Percentiles rank a stretch among this genome's conserved stretches.
Evolutionary conservation across 1,284 basidiomycete genomes (phyloP).

Genomic region (Pholiota adiposa): DNA sequence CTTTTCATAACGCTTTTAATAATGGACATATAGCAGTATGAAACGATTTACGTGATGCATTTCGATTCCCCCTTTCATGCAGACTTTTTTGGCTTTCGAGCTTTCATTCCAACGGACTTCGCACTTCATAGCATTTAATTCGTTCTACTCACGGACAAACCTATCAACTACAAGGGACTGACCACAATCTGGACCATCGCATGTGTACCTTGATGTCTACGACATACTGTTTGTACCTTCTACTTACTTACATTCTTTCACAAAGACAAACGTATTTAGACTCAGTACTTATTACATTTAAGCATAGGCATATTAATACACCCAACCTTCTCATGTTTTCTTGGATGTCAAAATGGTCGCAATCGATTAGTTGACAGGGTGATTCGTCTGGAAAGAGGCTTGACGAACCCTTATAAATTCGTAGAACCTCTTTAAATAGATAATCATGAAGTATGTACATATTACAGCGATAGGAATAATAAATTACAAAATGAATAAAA

Average conservation of each 20-base stretch:
- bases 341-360: too few species aligned
- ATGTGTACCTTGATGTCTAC: not conserved
- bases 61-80: not conserved
- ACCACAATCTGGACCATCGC: not conserved
- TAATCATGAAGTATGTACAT: too few species aligned
- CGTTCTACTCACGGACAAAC: not conserved
- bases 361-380: too few species aligned
- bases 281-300: not conserved
- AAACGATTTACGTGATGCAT: not conserved
- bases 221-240: not conserved
- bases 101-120: not conserved
- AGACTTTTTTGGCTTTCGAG: not conserved
- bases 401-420: too few species aligned
- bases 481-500: too few species aligned
- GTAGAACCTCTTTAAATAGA: too few species aligned
- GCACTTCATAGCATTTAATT: not conserved
- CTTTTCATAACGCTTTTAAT: slow-evolving; percentile 1
- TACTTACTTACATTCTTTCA: too few species aligned
- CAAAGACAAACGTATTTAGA: not conserved
- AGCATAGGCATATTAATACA: too few species aligned
- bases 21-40: not conserved
- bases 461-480: too few species aligned
- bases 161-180: not conserved
- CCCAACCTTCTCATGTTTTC: too few species aligned
- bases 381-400: too few species aligned